phyloP scores from a whole-genome alignment of 805 yeast genomes.

The Hanseniaspora pseudoguilliermondii region DNA sequence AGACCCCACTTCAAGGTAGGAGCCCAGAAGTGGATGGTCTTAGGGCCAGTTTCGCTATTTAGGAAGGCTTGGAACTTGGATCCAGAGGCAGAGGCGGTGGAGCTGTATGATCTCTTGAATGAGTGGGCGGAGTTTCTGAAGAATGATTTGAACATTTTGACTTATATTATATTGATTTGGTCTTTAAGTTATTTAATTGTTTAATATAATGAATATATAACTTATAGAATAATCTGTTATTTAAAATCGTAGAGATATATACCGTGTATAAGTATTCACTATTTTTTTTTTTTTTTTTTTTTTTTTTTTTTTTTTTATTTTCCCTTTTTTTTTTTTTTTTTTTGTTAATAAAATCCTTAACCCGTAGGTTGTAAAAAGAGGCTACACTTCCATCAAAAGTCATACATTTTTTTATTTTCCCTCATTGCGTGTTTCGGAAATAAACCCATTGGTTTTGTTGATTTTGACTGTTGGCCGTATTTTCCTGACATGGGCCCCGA shows the following conservation, averaged over 20 bases:
- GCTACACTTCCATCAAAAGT: neutral
- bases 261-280: too few species aligned
- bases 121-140: slow-evolving; percentile 1
- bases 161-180: too few species aligned
- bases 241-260: neutral
- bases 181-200: too few species aligned
- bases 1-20: slow-evolving; percentile 70
- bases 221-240: too few species aligned
- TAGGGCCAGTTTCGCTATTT: slow-evolving; percentile 87
- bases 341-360: neutral
- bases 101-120: slow-evolving; percentile 10
- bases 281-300: too few species aligned
- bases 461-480: too few species aligned
- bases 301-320: neutral
- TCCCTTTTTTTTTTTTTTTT: neutral
- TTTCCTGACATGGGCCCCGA: too few species aligned
- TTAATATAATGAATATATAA: too few species aligned
- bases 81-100: neutral
- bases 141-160: slow-evolving; percentile 10
- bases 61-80: slow-evolving; percentile 57
- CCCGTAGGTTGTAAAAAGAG: neutral
- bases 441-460: too few species aligned
- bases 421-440: neutral
- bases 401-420: neutral
- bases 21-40: slow-evolving; percentile 95